Evolutionary conservation across 805 yeast species (phyloP), one percentile per base, ranked within the genome.

Genomic region (Kuraishia cidri): DNA sequence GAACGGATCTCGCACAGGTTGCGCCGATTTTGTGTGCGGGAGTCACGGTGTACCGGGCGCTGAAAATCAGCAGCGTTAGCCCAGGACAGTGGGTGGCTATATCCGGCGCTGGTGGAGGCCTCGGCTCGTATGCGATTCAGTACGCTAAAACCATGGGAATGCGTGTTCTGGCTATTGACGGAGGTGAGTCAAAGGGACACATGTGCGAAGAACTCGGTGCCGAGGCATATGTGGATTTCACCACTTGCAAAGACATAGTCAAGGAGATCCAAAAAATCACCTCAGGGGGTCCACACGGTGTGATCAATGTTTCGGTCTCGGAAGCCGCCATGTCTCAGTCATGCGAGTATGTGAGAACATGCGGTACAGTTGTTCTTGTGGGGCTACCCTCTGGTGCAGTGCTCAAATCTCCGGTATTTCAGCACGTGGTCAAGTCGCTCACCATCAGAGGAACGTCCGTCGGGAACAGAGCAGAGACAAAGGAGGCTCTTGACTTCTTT

Each of bases 1-100:
- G 78, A 37, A 63, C 82, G 26, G 88, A 85, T 52, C 70, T 84
- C 47, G 87, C 90, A 35, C 67, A 64, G 42, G 71, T 75, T 40
- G 77, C 94, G 8, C 94, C 95, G 47, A 75, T 84, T 52, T 71
- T 85, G 50, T 84, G 95, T 65, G 95, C 94, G 24, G 95, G 95
- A 60, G 76, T 84, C 58, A 84, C 95, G 26, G 94, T 82, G 37
- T 84, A 84, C 78, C 84, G 83, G 69, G 95, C 94, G 29, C 66
- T 84, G 54, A 83, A 83, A 69, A 79, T 70, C 8, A 67, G 71
- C 35, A 50, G 57, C 33, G 53, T 63, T 41, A 43, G 38, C 32
- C 60, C 71, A 13, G 72, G 72, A 32, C 68, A 66, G 48, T 67
- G 71, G 71, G 72, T 66, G 37, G 69, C 69, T 28, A 48, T 66